Evolutionary conservation across 1,284 basidiomycete species (phyloP), one percentile per base, ranked within the genome.

Genomic region (Marasmius tenuissimus): DNA sequence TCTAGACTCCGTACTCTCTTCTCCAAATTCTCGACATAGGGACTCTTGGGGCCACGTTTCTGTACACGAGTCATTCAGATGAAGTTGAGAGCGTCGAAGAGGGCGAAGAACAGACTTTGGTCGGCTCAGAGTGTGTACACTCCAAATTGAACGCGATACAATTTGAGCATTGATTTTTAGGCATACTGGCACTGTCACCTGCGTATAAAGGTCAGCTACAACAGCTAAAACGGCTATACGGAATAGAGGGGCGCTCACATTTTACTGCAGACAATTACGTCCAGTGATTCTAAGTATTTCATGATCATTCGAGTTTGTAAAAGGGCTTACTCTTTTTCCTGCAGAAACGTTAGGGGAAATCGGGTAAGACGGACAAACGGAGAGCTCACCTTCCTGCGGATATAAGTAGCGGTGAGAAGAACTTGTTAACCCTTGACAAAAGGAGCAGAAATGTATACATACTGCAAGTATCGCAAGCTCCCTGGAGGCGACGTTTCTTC

Each of bases 31-130:
- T 57, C 12, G 7, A 61, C 62, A n/a, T 56, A 61, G 69, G 48
- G 65, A 75, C 80, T 87, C 86, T 74, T 90, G 49, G 88, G 85
- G 40, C 90, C 85, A 59, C 88, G 82, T 77, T 89, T 85, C 79
- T 86, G 47, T 27, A 51, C n/a, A 18, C 33, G 22, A 48, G 22
- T 45, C 18, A 55, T 58, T 54, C 5, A 37, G 16, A 42, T 14
- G 33, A 33, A 9, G 22, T 33, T 4, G 12, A 34, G 37, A 18
- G 52, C 52, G 11, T 50, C 11, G 22, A 49, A 59, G 35, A 38
- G 40, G 18, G 53, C 40, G 16, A 3, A 38, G 56, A 47, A 50
- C 61, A 20, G 61, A 85, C 85, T 76, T 85, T 85, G 9, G 81
- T 77, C n/a, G 81, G 78, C 70, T 79, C 81, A 65, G 81, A 79